These are phyloP conservation scores for Hirsutella rhossiliensis DNA, from an alignment of 2,329 filamentous ascomycete genomes.

Conservation along the genomic window DNA sequence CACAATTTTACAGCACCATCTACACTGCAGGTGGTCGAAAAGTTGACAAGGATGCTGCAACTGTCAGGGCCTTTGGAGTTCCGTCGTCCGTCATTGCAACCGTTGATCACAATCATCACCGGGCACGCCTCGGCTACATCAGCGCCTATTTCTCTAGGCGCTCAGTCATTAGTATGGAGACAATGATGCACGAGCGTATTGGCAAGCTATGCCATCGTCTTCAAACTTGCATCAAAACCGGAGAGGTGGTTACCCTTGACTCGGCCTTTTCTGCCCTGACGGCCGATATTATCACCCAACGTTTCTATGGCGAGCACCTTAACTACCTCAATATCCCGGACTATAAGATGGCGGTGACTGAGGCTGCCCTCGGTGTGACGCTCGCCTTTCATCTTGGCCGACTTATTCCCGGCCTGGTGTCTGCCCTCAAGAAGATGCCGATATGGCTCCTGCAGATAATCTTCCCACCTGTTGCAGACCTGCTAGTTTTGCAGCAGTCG, in stretches of 20 bases:
- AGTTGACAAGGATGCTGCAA: constrained; percentile 1
- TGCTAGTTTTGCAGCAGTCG: neutral
- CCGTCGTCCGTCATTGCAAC: constrained; percentile 4
- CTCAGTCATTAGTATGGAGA: constrained; percentile 6
- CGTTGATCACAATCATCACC: constrained; percentile 6
- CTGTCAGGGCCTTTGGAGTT: constrained; percentile 3
- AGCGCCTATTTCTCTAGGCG: constrained; percentile 14
- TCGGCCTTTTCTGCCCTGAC: constrained; percentile 8
- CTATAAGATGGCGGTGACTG: constrained; percentile 3
- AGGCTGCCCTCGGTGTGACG: constrained; percentile 1
- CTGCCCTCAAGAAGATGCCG: neutral
- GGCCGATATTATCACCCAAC: constrained; percentile 8
- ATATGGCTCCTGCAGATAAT: neutral
- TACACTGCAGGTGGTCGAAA: constrained; percentile 8
- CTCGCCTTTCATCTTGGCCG: neutral
- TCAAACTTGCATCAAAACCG: neutral
- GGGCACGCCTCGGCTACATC: constrained; percentile 5
- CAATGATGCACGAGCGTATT: constrained; percentile 8
- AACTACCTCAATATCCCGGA: constrained; percentile 6
- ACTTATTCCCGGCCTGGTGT: neutral
- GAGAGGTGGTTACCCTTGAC: constrained; percentile 5
- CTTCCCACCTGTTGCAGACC: neutral
- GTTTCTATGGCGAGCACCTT: constrained; percentile 7
- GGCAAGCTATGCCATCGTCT: constrained; percentile 3
- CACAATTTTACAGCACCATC: constrained; percentile 13